Evolutionary conservation across 352 stramenopile genomes (phyloP).

Genomic region (Phytophthora ohioensis): DNA sequence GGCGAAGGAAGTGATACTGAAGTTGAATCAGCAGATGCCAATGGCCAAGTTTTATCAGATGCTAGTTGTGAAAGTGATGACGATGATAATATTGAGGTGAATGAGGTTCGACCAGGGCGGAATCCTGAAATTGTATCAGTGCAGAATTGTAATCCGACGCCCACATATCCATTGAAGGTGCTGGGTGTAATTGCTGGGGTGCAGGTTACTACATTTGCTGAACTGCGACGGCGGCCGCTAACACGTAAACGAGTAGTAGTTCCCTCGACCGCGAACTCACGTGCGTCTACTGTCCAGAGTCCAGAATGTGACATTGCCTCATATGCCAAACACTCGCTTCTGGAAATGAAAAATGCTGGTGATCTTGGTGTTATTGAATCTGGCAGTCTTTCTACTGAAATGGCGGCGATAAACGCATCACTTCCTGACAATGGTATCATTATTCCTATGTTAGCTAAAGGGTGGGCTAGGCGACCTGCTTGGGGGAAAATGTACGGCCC

Average conservation of each 20-base stretch:
- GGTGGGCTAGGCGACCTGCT: slow-evolving; percentile 8
- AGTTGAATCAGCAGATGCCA: neutral
- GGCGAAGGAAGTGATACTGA: neutral
- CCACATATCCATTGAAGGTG: neutral
- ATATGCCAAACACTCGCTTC: slow-evolving; percentile 12
- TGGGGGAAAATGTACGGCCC: slow-evolving; percentile 8
- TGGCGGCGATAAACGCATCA: neutral
- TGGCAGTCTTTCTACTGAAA: slow-evolving; percentile 3
- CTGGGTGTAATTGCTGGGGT: slow-evolving; percentile 5
- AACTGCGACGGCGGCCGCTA: slow-evolving; percentile 7
- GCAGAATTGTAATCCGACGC: neutral
- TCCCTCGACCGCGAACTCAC: neutral
- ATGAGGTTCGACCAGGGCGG: neutral
- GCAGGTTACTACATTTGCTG: neutral
- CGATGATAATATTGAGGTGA: slow-evolving; percentile 1
- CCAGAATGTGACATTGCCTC: slow-evolving; percentile 9
- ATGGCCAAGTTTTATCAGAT: slow-evolving; percentile 3
- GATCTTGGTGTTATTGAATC: slow-evolving; percentile 11
- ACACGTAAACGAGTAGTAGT: slow-evolving; percentile 8
- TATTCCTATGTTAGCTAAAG: neutral
- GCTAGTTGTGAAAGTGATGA: slow-evolving; percentile 15
- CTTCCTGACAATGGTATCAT: neutral
- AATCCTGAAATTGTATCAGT: neutral
- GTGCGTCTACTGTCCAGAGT: neutral
- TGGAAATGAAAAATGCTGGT: slow-evolving; percentile 13